phyloP scores from a whole-genome alignment of 345 rosid species.

The Geranium brycei region DNA sequence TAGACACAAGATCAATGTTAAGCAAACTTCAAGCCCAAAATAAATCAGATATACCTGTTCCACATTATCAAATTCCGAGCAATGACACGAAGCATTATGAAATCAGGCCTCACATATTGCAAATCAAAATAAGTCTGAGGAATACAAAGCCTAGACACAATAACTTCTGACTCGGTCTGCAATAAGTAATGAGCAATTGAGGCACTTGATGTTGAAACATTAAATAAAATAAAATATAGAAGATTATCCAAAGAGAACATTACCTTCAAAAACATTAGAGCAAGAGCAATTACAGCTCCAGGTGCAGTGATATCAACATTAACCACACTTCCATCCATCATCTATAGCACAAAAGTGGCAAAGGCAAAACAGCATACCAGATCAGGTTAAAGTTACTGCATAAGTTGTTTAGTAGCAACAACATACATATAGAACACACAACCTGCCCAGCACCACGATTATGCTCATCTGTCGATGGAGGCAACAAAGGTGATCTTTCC shows the following conservation, averaged over 20 bases:
- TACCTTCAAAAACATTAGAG: slow-evolving; percentile 89
- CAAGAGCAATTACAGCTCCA: slow-evolving; percentile 83
- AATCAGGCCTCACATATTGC: slow-evolving; percentile 90
- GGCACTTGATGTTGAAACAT: slow-evolving; percentile 1
- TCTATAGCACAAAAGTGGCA: slow-evolving; percentile 27
- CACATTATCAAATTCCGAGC: slow-evolving; percentile 93
- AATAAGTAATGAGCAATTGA: slow-evolving; percentile 15
- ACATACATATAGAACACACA: slow-evolving; percentile 10
- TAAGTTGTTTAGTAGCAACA: slow-evolving; percentile 5
- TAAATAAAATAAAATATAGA: slow-evolving; percentile 2
- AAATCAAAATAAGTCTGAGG: slow-evolving; percentile 75
- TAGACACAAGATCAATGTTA: slow-evolving; percentile 10
- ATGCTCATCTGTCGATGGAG: slow-evolving; percentile 44
- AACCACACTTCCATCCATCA: slow-evolving; percentile 63
- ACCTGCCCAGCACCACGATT: slow-evolving; percentile 71
- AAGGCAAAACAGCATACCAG: background rate
- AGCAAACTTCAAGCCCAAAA: background rate
- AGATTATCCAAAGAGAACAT: slow-evolving; percentile 10
- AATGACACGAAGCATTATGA: slow-evolving; percentile 94
- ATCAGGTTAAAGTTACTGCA: background rate
- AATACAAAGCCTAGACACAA: slow-evolving; percentile 63
- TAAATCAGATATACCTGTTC: slow-evolving; percentile 48
- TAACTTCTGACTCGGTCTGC: slow-evolving; percentile 80
- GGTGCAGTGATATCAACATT: slow-evolving; percentile 96
- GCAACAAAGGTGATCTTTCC: slow-evolving; percentile 50